Evolutionary conservation across 176 grass and related monocot species (phyloP).

Genomic region (bread wheat (Triticum aestivum)): IWGSC_CS_RefSeq_v2.1 NC_057813.1:101709289-101709788

Average conservation of each 20-base stretch:
- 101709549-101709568: not conserved
- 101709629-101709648: not conserved
- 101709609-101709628: not conserved
- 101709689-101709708: not conserved
- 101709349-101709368: not conserved
- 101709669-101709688: not conserved
- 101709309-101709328: not conserved
- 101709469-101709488: not conserved
- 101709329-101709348: not conserved
- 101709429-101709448: not conserved
- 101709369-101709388: too few species aligned
- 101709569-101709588: not conserved
- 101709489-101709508: conserved; percentile 32
- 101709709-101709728: not conserved
- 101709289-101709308: conserved; percentile 1
- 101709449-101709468: not conserved
- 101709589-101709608: not conserved
- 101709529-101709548: not conserved
- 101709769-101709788: not conserved
- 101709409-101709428: not conserved
- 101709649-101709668: not conserved
- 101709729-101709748: not conserved
- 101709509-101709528: conserved; percentile 46
- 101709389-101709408: not conserved
- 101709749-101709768: not conserved